Evolutionary conservation across 2,329 filamentous ascomycete species (phyloP), one percentile per base, ranked within the genome.

Genomic region (Neopestalotiopsis rosae): DNA sequence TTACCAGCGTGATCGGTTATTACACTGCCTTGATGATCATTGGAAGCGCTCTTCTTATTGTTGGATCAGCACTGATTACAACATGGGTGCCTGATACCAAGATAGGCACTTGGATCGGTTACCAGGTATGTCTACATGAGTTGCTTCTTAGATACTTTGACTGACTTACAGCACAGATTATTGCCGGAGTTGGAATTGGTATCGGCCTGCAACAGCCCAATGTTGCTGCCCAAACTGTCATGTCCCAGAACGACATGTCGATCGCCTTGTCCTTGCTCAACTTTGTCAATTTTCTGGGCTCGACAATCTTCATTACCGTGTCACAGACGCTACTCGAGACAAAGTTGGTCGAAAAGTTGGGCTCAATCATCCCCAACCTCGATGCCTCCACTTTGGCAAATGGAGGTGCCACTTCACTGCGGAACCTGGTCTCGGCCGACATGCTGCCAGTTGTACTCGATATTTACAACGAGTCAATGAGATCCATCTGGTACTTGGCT

Each of bases 211-310:
- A 66, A 49, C 45, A 58, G 17, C 32, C 45, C 5, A 59, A 30
- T 28, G 52, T 66, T 24, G 64, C 64, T 6, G 64, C 52, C 13
- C 64, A 66, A n/a, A 58, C 64, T 14, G 52, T 66, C 30, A 28
- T 66, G 45, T 20, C 30, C 1, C 13, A 24, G 7, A 59, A 40
- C 28, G 64, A 66, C 34, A 42, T 66, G 30, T 14, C 64, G 1
- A 66, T 66, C 9, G 64, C 28, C 17, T 32, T 65, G 3, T 49
- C 62, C 10, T 9, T 65, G 42, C 38, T 65, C 12, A 56, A 49
- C 13, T 65, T 65, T 52, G 40, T 56, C 10, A 49, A 65, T 17
- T 65, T 65, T 24, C 17, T 65, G 62, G 62, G n/a, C 24, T 34
- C 28, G 10, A 65, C 62, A 14, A 49, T 65, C 24, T 56, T 56